phyloP scores from a whole-genome alignment of 306 rosid species.

The Cucurbita ficifolia region DNA sequence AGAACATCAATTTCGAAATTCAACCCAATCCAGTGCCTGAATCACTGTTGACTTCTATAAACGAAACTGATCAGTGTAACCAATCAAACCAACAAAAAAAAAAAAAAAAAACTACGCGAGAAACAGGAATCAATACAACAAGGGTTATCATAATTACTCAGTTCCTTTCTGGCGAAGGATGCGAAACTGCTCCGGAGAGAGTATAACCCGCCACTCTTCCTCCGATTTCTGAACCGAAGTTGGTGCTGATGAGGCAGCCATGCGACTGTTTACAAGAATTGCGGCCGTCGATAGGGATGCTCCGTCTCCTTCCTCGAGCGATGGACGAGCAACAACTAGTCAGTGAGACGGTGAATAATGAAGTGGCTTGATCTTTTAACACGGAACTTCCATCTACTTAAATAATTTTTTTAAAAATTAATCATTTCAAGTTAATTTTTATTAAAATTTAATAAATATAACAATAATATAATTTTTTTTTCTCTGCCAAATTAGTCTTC shows the following conservation, averaged over 20 bases:
- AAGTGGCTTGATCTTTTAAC: neutral
- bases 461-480: too few species aligned
- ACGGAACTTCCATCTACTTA: too few species aligned
- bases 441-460: too few species aligned
- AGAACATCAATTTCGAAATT: neutral
- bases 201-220: conserved; percentile 63
- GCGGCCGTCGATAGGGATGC: neutral
- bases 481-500: too few species aligned
- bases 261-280: neutral
- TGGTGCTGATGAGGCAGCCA: conserved; percentile 22
- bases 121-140: neutral
- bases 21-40: neutral
- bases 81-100: neutral
- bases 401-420: too few species aligned
- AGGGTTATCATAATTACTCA: conserved; percentile 23
- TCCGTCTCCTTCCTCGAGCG: neutral
- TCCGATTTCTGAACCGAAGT: conserved; percentile 37
- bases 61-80: neutral
- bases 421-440: too few species aligned
- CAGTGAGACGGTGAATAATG: too few species aligned
- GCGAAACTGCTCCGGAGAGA: conserved; percentile 71
- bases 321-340: neutral
- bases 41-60: neutral
- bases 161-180: conserved; percentile 77
- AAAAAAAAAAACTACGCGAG: neutral